These are phyloP conservation scores for Boletus eberwhitei DNA, from an alignment of 768 basidiomycete species.

Conservation along the genomic window DNA sequence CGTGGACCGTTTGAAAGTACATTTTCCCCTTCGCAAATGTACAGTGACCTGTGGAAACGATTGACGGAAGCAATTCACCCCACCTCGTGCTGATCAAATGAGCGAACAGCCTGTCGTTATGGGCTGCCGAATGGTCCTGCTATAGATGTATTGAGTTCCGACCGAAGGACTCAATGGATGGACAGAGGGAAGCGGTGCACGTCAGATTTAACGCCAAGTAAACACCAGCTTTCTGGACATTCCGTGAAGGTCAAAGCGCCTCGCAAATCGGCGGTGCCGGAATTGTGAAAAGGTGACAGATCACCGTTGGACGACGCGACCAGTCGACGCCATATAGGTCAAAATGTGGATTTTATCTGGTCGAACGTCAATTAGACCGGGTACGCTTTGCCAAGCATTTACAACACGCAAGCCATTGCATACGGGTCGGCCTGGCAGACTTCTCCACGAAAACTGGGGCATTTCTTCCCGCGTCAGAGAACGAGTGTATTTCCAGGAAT, in stretches of 20 bases:
- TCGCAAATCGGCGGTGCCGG: not conserved
- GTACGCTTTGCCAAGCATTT: not conserved
- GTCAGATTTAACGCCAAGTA: not conserved
- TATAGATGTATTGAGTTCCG: not conserved
- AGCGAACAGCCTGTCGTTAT: not conserved
- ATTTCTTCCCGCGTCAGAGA: not conserved
- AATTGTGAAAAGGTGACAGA: not conserved
- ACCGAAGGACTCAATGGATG: not conserved
- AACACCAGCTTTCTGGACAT: not conserved
- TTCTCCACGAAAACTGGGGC: not conserved
- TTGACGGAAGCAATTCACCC: not conserved
- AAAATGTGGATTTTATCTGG: not conserved
- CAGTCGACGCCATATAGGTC: not conserved
- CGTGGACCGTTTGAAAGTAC: not conserved
- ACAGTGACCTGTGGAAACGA: not conserved
- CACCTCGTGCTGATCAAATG: not conserved
- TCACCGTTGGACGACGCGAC: not conserved
- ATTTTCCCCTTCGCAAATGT: too few relatives aligned
- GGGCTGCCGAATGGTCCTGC: too few relatives aligned
- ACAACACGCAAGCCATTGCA: not conserved
- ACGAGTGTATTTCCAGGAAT: not conserved
- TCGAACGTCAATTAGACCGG: not conserved
- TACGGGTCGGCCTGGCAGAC: not conserved
- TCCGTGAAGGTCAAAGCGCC: not conserved
- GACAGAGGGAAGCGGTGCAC: not conserved